These are phyloP conservation scores for Sugiyamaella lignohabitans DNA, from an alignment of 805 yeast genomes.

Conservation along the genomic window DNA sequence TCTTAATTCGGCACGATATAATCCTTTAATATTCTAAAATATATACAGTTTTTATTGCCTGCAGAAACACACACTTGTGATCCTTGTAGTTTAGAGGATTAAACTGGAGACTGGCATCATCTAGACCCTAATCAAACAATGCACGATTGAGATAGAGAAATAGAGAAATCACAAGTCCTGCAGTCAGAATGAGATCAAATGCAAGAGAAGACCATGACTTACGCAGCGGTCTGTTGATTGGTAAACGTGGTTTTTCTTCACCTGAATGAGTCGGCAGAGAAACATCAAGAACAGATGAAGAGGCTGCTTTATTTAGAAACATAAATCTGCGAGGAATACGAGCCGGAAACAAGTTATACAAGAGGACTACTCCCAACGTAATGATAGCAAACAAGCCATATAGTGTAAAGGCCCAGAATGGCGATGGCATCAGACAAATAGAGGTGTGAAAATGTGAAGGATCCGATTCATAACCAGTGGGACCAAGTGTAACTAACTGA, in stretches of 20 bases:
- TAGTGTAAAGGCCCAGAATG: conserved; percentile 26
- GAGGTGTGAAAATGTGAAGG: conserved; percentile 20
- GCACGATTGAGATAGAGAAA: neutral
- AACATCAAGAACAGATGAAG: too few species aligned
- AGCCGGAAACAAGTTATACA: conserved; percentile 8
- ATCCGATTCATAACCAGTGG: neutral
- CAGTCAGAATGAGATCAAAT: neutral
- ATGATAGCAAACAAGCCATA: conserved; percentile 22
- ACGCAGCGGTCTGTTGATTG: too few species aligned
- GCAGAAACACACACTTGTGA: too few species aligned
- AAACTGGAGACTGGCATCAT: too few species aligned
- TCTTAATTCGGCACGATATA: neutral
- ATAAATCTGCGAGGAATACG: neutral
- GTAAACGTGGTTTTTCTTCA: too few species aligned
- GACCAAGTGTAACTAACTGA: conserved; percentile 62
- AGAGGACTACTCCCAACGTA: conserved; percentile 2
- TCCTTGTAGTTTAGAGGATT: too few species aligned
- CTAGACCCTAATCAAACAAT: too few species aligned
- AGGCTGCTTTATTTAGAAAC: neutral
- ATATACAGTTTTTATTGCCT: too few species aligned
- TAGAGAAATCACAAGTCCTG: neutral
- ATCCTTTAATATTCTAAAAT: neutral
- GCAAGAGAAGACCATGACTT: neutral
- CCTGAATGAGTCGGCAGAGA: too few species aligned
- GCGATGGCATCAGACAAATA: conserved; percentile 29